Percentiles rank a stretch among this genome's conserved stretches.
Conservation (phyloP, 2,329 filamentous ascomycete species). For the Colletotrichum aenigma region DNA sequence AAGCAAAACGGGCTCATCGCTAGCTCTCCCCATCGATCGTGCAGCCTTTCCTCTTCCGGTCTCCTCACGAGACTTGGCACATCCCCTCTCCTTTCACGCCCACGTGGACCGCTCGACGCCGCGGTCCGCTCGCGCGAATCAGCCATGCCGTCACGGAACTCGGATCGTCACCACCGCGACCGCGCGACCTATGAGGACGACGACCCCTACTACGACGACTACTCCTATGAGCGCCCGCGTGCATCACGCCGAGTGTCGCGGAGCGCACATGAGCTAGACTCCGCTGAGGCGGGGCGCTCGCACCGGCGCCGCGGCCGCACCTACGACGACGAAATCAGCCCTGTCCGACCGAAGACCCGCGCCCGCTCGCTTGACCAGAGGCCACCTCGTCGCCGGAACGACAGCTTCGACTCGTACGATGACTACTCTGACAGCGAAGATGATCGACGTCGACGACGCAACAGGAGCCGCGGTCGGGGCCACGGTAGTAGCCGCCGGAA, state of each 20-base stretch:
- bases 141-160: conserved; percentile 9
- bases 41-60: background rate
- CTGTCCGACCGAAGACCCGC: background rate
- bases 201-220: conserved; percentile 11
- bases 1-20: background rate
- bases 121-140: background rate
- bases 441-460: background rate
- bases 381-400: background rate
- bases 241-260: conserved; percentile 2
- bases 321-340: background rate
- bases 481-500: background rate
- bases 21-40: background rate
- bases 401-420: background rate
- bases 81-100: background rate
- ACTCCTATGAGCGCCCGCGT: background rate
- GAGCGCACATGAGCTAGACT: background rate
- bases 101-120: background rate
- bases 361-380: conserved; percentile 4
- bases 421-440: conserved; percentile 15
- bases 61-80: background rate
- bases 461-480: background rate
- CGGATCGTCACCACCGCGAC: background rate
- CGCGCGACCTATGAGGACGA: background rate
- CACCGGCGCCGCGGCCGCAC: background rate
- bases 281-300: background rate